Evolutionary conservation across 495 filamentous ascomycete genomes (phyloP).

Genomic region (Xylaria palmicola): DNA sequence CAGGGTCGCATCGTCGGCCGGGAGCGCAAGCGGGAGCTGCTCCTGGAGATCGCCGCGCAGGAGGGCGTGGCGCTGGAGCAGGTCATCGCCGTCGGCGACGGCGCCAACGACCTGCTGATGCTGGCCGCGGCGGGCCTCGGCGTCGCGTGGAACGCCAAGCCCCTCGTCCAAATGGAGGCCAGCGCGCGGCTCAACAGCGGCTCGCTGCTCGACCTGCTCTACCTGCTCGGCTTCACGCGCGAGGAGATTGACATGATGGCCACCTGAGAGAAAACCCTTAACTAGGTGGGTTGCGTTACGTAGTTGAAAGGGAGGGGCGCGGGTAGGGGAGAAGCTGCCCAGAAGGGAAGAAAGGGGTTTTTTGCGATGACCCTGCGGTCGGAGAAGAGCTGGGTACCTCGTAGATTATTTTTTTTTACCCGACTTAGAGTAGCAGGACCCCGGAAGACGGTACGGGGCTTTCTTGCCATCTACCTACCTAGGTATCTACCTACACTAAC

Average conservation of each 20-base stretch:
- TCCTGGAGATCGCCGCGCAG: slow-evolving; percentile 72
- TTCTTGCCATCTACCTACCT: too few species aligned
- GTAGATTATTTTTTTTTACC: too few species aligned
- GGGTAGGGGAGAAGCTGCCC: not conserved
- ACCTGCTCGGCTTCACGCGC: slow-evolving; percentile 74
- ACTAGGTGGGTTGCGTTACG: slow-evolving; percentile 14
- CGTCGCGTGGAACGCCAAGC: slow-evolving; percentile 92
- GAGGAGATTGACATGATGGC: slow-evolving; percentile 60
- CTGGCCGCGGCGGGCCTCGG: slow-evolving; percentile 84
- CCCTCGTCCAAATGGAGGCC: slow-evolving; percentile 83
- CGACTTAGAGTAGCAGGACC: too few species aligned
- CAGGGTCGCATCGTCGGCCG: slow-evolving; percentile 78
- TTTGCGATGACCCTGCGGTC: too few species aligned
- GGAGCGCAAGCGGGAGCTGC: slow-evolving; percentile 71
- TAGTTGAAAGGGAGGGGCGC: not conserved
- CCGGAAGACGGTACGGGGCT: too few species aligned
- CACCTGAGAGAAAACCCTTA: too few species aligned
- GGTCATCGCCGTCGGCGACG: slow-evolving; percentile 85
- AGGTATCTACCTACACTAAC: too few species aligned
- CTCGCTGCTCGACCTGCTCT: slow-evolving; percentile 76
- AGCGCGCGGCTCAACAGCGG: slow-evolving; percentile 77
- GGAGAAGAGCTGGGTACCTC: too few species aligned
- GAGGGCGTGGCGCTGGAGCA: slow-evolving; percentile 71
- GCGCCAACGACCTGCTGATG: slow-evolving; percentile 94
- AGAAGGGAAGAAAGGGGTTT: too few species aligned